A percentile compares a stretch with the other conserved stretches of the same genome.
Evolutionary conservation across 2,329 filamentous ascomycete genomes (phyloP).

Genomic region (Neonectria coccinea): DNA sequence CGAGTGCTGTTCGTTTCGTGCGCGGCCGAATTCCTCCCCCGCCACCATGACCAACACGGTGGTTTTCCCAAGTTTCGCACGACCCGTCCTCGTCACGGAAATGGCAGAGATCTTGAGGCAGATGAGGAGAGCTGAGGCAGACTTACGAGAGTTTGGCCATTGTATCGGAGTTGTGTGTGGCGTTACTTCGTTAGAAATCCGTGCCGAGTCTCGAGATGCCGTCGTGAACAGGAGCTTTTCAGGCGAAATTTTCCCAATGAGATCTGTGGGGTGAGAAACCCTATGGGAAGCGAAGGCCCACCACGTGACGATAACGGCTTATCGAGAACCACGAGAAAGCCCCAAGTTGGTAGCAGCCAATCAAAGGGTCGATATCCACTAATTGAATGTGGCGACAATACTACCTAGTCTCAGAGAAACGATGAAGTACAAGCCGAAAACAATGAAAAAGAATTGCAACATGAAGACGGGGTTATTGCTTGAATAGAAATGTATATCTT

Average conservation of each 20-base stretch:
- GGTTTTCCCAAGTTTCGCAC: conserved; percentile 11
- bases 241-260: conserved; percentile 49
- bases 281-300: conserved; percentile 50
- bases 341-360: conserved; percentile 1
- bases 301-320: conserved; percentile 51
- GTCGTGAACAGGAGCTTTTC: conserved; percentile 53
- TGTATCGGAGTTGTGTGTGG: conserved; percentile 61
- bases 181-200: conserved; percentile 55
- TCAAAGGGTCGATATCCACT: background rate
- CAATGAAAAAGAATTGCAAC: background rate
- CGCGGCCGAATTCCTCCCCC: conserved; percentile 29
- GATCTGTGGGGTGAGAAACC: conserved; percentile 57
- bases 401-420: background rate
- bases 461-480: background rate
- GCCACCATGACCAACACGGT: conserved; percentile 15
- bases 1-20: conserved; percentile 23
- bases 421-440: background rate
- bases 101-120: conserved; percentile 35
- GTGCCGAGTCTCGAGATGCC: conserved; percentile 53
- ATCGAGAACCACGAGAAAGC: conserved; percentile 27
- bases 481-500: background rate
- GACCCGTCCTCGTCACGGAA: conserved; percentile 23
- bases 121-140: conserved; percentile 21
- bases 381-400: background rate
- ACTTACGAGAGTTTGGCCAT: conserved; percentile 75